Percentiles rank a stretch among this genome's conserved stretches.
Conservation (phyloP, 768 basidiomycete genomes). For the Naganishia randhawae region DNA sequence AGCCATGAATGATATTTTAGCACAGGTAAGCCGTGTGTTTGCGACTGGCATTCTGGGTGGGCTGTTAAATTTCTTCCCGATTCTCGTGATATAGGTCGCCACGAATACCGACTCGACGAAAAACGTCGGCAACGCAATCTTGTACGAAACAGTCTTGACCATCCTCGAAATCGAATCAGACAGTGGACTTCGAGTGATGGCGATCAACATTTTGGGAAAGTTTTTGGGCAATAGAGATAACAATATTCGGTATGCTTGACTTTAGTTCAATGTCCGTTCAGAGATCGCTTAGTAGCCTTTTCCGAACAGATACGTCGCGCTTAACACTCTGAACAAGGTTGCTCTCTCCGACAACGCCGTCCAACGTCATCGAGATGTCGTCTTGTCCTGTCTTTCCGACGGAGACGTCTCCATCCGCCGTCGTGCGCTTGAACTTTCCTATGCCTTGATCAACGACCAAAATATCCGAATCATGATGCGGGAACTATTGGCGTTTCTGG, state of each 20-base stretch:
- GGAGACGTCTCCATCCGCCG: slow-evolving; percentile 98
- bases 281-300: not conserved
- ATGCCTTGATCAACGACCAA: slow-evolving; percentile 90
- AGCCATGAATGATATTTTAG: slow-evolving; percentile 96
- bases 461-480: slow-evolving; percentile 88
- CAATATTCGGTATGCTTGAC: slow-evolving; percentile 75
- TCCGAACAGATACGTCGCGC: slow-evolving; percentile 78
- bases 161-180: slow-evolving; percentile 97
- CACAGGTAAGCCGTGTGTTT: slow-evolving; percentile 60
- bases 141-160: slow-evolving; percentile 95
- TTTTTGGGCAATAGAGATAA: slow-evolving; percentile 97
- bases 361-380: slow-evolving; percentile 94
- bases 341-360: slow-evolving; percentile 97
- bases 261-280: not conserved
- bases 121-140: slow-evolving; percentile 95
- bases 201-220: slow-evolving; percentile 97
- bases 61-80: not conserved
- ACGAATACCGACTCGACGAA: slow-evolving; percentile 97
- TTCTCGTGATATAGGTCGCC: slow-evolving; percentile 66
- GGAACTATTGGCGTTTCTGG: slow-evolving; percentile 90
- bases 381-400: slow-evolving; percentile 98
- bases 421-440: slow-evolving; percentile 91
- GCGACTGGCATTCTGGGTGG: not conserved
- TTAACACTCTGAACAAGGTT: slow-evolving; percentile 97
- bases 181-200: slow-evolving; percentile 92